These are phyloP conservation scores for Eutrema heterophyllum DNA, from an alignment of 345 rosid genomes.

Conservation along the genomic window DNA sequence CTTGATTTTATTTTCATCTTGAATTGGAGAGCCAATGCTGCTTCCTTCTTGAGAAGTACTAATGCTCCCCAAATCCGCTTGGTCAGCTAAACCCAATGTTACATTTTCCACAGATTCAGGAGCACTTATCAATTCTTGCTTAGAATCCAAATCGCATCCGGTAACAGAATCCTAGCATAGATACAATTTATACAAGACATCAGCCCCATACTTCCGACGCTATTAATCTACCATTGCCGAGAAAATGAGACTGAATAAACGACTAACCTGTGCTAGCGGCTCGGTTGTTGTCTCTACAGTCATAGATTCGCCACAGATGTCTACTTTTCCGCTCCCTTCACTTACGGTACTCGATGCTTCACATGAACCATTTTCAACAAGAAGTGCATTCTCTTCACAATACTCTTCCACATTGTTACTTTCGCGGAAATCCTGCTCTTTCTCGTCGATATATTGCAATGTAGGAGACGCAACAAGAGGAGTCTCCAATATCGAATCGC, in stretches of 20 bases:
- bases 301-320: constrained; percentile 21
- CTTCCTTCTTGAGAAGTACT: constrained; percentile 24
- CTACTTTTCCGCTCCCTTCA: constrained; percentile 31
- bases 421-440: constrained; percentile 38
- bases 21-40: constrained; percentile 25
- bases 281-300: background rate
- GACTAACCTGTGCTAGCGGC: constrained; percentile 15
- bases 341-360: constrained; percentile 33
- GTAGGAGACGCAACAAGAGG: constrained; percentile 36
- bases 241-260: background rate
- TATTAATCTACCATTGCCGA: background rate
- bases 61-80: constrained; percentile 22
- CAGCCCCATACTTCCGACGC: background rate
- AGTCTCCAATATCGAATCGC: constrained; percentile 19
- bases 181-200: constrained; percentile 19
- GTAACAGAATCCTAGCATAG: constrained; percentile 19
- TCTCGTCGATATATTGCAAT: constrained; percentile 29
- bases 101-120: constrained; percentile 20
- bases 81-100: constrained; percentile 2
- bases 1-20: constrained; percentile 18
- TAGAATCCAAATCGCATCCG: constrained; percentile 7
- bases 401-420: constrained; percentile 25
- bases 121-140: constrained; percentile 20
- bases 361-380: constrained; percentile 29
- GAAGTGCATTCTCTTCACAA: constrained; percentile 35